These are phyloP conservation scores for Leishmania aethiopica DNA, from an alignment of 208 protist genomes.

Conservation along the genomic window DNA sequence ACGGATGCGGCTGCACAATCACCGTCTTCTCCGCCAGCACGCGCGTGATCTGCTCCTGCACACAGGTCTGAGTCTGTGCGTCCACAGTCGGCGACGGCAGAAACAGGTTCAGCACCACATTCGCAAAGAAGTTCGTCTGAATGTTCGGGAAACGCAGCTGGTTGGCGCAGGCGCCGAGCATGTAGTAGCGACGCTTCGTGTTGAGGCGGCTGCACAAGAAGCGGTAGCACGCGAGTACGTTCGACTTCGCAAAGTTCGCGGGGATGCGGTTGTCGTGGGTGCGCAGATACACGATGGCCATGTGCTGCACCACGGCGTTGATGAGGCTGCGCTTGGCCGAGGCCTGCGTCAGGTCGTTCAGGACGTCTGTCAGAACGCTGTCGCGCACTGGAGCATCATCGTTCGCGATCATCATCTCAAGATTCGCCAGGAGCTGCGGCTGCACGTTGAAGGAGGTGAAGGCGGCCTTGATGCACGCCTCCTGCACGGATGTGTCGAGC, in stretches of 20 bases:
- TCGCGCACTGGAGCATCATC: conserved; percentile 50
- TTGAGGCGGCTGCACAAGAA: conserved; percentile 93
- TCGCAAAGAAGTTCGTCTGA: conserved; percentile 99
- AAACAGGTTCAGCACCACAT: conserved; percentile 97
- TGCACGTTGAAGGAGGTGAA: conserved; percentile 45
- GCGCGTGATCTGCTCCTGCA: conserved; percentile 97
- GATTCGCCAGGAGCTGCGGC: conserved; percentile 47
- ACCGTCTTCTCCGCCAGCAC: conserved; percentile 98
- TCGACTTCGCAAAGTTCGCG: conserved; percentile 50
- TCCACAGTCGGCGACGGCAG: conserved; percentile 63
- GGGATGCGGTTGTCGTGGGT: conserved; percentile 38
- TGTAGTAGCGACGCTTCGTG: conserved; percentile 93
- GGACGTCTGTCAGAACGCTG: conserved; percentile 26
- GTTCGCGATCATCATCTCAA: conserved; percentile 42
- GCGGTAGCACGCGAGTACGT: conserved; percentile 96
- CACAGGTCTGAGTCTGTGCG: conserved; percentile 68
- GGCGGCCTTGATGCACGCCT: conserved; percentile 74
- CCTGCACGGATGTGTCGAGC: conserved; percentile 83
- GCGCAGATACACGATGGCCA: conserved; percentile 83
- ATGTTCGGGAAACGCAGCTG: conserved; percentile 99
- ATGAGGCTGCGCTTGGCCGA: conserved; percentile 81
- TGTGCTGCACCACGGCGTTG: conserved; percentile 98
- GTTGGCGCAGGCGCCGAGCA: conserved; percentile 98
- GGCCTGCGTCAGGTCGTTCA: conserved; percentile 78
- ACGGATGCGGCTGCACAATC: conserved; percentile 98